Conservation (phyloP, 176 grass and related monocot genomes). For the Microstegium vimineum region DNA sequence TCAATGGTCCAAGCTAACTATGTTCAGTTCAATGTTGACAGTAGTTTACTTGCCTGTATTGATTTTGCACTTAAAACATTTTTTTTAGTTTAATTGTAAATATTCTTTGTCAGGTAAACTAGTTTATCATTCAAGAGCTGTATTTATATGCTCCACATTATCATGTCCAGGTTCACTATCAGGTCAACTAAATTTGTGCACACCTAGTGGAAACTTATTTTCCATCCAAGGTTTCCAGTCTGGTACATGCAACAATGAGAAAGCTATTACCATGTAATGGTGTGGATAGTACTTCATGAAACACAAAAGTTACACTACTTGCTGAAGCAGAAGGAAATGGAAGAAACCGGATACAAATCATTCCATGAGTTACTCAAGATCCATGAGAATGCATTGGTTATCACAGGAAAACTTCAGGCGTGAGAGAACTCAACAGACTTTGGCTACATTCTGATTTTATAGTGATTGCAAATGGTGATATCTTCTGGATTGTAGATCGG, state of each 20-base stretch:
- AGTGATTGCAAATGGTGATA: neutral
- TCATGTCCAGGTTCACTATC: neutral
- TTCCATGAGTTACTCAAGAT: slow-evolving; percentile 52
- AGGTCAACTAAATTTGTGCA: neutral
- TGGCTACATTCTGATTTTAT: neutral
- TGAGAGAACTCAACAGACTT: neutral
- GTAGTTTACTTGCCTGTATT: neutral
- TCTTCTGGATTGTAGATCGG: neutral
- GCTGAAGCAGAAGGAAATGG: slow-evolving; percentile 33
- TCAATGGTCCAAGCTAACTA: neutral
- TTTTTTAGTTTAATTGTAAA: neutral
- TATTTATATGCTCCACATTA: neutral
- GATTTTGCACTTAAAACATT: neutral
- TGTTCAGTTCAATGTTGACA: neutral
- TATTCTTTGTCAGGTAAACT: neutral
- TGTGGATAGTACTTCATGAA: slow-evolving; percentile 35
- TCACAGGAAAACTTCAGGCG: neutral
- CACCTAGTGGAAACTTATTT: neutral
- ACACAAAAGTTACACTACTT: neutral
- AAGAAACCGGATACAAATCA: slow-evolving; percentile 46
- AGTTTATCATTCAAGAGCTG: neutral
- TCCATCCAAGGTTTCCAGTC: neutral
- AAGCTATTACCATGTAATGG: slow-evolving; percentile 43
- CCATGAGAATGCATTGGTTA: neutral
- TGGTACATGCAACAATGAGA: slow-evolving; percentile 33